Conservation (phyloP, 2,329 filamentous ascomycete genomes). For the Claviceps digitariae region DNA sequence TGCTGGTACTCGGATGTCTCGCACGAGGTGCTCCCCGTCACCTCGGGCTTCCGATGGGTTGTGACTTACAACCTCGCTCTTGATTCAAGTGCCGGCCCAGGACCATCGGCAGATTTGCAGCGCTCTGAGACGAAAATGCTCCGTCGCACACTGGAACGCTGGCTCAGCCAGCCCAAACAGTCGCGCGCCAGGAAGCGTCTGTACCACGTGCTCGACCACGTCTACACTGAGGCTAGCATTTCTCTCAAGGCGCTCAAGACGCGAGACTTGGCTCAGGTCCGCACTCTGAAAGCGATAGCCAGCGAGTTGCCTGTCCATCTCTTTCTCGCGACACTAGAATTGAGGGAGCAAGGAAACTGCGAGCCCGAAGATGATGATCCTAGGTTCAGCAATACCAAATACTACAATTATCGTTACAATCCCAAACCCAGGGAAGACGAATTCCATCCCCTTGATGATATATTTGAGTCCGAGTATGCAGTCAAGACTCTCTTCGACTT, state of each 20-base stretch:
- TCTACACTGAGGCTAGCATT: slow-evolving; percentile 20
- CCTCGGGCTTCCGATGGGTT: slow-evolving; percentile 33
- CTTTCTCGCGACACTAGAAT: slow-evolving; percentile 20
- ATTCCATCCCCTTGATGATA: slow-evolving; percentile 8
- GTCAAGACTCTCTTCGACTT: slow-evolving; percentile 16
- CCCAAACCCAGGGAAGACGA: slow-evolving; percentile 4
- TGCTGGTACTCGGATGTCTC: slow-evolving; percentile 38
- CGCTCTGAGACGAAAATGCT: slow-evolving; percentile 7
- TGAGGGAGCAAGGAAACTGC: slow-evolving; percentile 11
- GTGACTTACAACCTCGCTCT: slow-evolving; percentile 37
- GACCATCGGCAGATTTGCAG: slow-evolving; percentile 11
- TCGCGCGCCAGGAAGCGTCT: slow-evolving; percentile 6
- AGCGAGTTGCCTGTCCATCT: slow-evolving; percentile 16
- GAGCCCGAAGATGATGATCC: slow-evolving; percentile 2
- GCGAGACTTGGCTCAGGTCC: slow-evolving; percentile 13
- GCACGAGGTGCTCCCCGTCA: slow-evolving; percentile 35
- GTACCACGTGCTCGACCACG: slow-evolving; percentile 20
- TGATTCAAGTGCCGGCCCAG: slow-evolving; percentile 5
- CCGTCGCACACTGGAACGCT: slow-evolving; percentile 12
- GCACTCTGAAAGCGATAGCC: slow-evolving; percentile 13
- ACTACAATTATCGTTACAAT: slow-evolving; percentile 3
- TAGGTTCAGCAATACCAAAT: background rate
- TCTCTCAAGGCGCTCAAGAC: slow-evolving; percentile 16
- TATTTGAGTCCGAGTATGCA: slow-evolving; percentile 4
- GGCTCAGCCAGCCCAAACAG: slow-evolving; percentile 9